A percentile compares a stretch with the other conserved stretches of the same genome.
These are phyloP conservation scores for Stemphylium lycopersici DNA, from an alignment of 2,329 filamentous ascomycete genomes.

Conservation along the genomic window DNA sequence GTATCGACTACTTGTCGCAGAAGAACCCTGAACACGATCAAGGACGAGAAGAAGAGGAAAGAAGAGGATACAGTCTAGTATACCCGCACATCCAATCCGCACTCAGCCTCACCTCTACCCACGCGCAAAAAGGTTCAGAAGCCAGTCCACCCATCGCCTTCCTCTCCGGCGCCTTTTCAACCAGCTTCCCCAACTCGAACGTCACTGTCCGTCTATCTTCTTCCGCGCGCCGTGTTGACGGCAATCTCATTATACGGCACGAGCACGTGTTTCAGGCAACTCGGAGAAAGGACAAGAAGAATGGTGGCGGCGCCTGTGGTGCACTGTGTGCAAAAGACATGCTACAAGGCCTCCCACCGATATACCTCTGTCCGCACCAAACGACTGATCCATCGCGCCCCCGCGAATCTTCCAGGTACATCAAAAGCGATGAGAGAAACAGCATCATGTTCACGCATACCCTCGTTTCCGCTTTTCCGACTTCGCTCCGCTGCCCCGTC, in stretches of 20 bases:
- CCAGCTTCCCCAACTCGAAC: background rate
- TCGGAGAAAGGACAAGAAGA: background rate
- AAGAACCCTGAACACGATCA: too few species aligned
- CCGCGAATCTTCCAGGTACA: background rate
- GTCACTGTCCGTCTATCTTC: background rate
- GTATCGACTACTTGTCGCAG: background rate
- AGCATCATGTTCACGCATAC: background rate
- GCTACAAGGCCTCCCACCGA: background rate
- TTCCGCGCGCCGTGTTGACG: background rate
- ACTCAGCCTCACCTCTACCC: background rate
- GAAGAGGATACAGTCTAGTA: background rate
- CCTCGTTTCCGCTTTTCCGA: background rate
- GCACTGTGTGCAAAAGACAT: background rate
- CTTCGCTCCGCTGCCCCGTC: background rate
- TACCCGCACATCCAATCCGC: background rate
- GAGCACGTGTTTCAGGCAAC: background rate
- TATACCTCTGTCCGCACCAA: background rate
- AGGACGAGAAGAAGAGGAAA: background rate
- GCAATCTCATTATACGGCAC: background rate
- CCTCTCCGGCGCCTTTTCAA: background rate
- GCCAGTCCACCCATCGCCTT: background rate
- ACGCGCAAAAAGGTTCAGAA: background rate
- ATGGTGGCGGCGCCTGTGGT: background rate
- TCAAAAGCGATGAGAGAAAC: background rate
- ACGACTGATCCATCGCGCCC: background rate